phyloP scores from a whole-genome alignment of 2,329 filamentous ascomycete genomes.

The Alternaria brassicicola region DNA sequence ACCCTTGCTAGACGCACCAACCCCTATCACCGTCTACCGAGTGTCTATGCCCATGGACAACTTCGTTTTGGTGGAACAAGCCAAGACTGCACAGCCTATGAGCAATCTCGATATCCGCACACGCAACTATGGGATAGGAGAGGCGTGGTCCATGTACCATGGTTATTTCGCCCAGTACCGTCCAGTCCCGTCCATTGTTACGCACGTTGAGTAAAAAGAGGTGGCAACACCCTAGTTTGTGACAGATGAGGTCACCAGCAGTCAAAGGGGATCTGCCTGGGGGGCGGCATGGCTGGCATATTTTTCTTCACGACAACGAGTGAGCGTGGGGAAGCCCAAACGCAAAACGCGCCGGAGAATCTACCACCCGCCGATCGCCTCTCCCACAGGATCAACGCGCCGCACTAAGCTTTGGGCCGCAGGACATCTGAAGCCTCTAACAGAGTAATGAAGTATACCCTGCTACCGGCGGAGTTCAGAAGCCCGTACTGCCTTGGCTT shows the following conservation, averaged over 20 bases:
- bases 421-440: slow-evolving; percentile 30
- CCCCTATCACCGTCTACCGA: slow-evolving; percentile 19
- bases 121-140: slow-evolving; percentile 9
- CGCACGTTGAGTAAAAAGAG: slow-evolving; percentile 15
- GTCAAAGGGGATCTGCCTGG: not conserved
- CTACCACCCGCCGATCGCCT: slow-evolving; percentile 18
- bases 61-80: slow-evolving; percentile 22
- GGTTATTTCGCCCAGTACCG: slow-evolving; percentile 15
- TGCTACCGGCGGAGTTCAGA: slow-evolving; percentile 37
- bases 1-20: slow-evolving; percentile 19
- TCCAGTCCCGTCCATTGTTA: slow-evolving; percentile 17
- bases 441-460: slow-evolving; percentile 32
- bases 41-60: not conserved
- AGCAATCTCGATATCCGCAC: slow-evolving; percentile 14
- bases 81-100: slow-evolving; percentile 17
- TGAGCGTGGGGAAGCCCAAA: slow-evolving; percentile 18
- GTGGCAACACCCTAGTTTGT: not conserved
- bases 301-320: slow-evolving; percentile 11
- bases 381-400: slow-evolving; percentile 24
- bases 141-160: slow-evolving; percentile 18
- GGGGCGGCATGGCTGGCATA: slow-evolving; percentile 5
- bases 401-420: slow-evolving; percentile 28
- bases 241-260: slow-evolving; percentile 1
- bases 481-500: slow-evolving; percentile 41
- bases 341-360: slow-evolving; percentile 24